Evolutionary conservation across 1,139 yeast species (phyloP).

Genomic region (Geotrichum aggregatum): DNA sequence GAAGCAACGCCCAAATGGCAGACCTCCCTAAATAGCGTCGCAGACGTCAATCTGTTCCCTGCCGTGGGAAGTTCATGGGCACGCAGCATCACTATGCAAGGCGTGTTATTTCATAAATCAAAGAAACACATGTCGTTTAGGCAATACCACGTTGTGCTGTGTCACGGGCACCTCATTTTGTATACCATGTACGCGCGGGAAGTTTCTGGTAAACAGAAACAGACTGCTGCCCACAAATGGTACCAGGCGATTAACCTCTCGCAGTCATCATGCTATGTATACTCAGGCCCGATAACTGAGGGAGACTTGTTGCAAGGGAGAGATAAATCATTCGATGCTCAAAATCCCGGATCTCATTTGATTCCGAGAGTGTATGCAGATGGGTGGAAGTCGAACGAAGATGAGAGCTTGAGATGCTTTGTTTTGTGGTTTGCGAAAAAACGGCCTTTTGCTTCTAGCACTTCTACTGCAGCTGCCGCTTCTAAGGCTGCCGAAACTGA

Average conservation of each 20-base stretch:
- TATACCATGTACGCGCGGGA: slow-evolving; percentile 46
- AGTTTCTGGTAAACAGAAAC: slow-evolving; percentile 28
- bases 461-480: too few relatives aligned
- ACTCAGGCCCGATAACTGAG: slow-evolving; percentile 62
- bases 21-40: slow-evolving; percentile 40
- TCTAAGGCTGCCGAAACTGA: too few relatives aligned
- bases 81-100: slow-evolving; percentile 56
- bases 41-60: slow-evolving; percentile 47
- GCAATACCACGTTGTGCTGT: slow-evolving; percentile 57
- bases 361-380: slow-evolving; percentile 72
- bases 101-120: slow-evolving; percentile 62
- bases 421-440: slow-evolving; percentile 79
- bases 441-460: slow-evolving; percentile 38
- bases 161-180: slow-evolving; percentile 64
- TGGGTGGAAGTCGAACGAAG: slow-evolving; percentile 82
- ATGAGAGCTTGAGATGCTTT: slow-evolving; percentile 66
- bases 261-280: slow-evolving; percentile 56
- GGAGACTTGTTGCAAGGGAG: slow-evolving; percentile 51
- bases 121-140: slow-evolving; percentile 64
- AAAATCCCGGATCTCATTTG: slow-evolving; percentile 52
- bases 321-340: slow-evolving; percentile 45
- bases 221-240: slow-evolving; percentile 28
- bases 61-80: slow-evolving; percentile 43
- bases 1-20: slow-evolving; percentile 52
- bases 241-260: slow-evolving; percentile 49